These are phyloP conservation scores for Talaromyces adpressus DNA, from an alignment of 495 filamentous ascomycete genomes.

Conservation along the genomic window DNA sequence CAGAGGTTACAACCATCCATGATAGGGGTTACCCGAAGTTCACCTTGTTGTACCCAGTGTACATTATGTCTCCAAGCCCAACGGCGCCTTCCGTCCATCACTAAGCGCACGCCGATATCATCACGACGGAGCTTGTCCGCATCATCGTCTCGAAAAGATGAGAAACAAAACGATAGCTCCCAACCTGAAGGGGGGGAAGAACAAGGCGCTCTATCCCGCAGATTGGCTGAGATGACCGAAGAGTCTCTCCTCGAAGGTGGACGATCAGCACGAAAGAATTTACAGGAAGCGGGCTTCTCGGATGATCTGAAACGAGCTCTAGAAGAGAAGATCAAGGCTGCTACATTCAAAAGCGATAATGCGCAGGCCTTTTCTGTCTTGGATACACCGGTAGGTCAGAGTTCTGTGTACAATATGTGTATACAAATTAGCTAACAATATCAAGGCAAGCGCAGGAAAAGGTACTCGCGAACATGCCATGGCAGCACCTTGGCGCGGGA, in stretches of 20 bases:
- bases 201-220: constrained; percentile 62
- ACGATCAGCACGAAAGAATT: constrained; percentile 61
- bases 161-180: background rate
- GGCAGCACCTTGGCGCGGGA: constrained; percentile 70
- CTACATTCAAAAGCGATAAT: constrained; percentile 65
- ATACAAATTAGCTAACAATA: background rate
- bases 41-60: background rate
- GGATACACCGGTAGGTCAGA: constrained; percentile 48
- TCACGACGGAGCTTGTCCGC: background rate
- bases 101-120: background rate
- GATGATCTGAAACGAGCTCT: constrained; percentile 74
- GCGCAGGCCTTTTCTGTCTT: constrained; percentile 61
- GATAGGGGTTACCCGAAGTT: constrained; percentile 1
- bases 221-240: constrained; percentile 74
- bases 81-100: background rate
- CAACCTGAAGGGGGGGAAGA: background rate
- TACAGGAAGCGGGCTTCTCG: constrained; percentile 80
- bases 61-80: background rate
- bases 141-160: constrained; percentile 6
- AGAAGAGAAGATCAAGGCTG: constrained; percentile 63
- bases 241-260: constrained; percentile 67
- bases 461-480: constrained; percentile 67
- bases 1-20: background rate
- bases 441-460: constrained; percentile 54
- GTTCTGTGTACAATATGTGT: background rate